These are phyloP conservation scores for Rhododendron ovatum DNA, from an alignment of 148 eudicot species.

Conservation along the genomic window DNA sequence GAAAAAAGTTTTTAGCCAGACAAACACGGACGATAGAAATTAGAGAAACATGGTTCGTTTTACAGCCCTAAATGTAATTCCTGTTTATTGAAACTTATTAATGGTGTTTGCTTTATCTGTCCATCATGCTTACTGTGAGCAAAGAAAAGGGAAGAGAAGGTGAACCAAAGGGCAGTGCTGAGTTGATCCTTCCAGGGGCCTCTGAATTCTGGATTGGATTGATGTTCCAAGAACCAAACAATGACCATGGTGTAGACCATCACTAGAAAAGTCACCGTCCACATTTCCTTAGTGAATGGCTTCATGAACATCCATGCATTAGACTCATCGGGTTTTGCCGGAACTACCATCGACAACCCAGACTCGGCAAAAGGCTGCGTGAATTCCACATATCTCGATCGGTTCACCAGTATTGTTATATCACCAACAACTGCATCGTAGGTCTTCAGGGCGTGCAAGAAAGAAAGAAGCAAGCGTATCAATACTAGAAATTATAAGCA, in stretches of 20 bases:
- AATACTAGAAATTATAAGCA: background rate
- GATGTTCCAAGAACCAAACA: slow-evolving; percentile 33
- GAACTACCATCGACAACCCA: slow-evolving; percentile 26
- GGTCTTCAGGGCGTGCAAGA: slow-evolving; percentile 6
- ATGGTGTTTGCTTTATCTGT: background rate
- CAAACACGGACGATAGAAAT: background rate
- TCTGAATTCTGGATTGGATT: slow-evolving; percentile 16
- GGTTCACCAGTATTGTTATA: slow-evolving; percentile 23
- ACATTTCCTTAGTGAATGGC: slow-evolving; percentile 34
- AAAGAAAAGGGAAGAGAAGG: slow-evolving; percentile 30
- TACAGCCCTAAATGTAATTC: background rate
- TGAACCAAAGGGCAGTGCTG: slow-evolving; percentile 27
- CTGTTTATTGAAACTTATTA: background rate
- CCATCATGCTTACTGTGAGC: slow-evolving; percentile 32
- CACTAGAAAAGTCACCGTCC: slow-evolving; percentile 21
- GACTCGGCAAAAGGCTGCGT: slow-evolving; percentile 33
- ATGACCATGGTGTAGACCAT: slow-evolving; percentile 27
- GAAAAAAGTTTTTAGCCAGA: background rate
- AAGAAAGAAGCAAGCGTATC: background rate
- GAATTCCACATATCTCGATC: slow-evolving; percentile 28
- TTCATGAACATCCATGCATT: slow-evolving; percentile 28
- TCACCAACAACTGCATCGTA: slow-evolving; percentile 40
- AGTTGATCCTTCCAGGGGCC: slow-evolving; percentile 31
- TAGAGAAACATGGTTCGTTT: background rate
- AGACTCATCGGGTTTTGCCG: background rate